phyloP scores from a whole-genome alignment of 2,329 filamentous ascomycete genomes.

The Penicillium psychrosexuale region DNA sequence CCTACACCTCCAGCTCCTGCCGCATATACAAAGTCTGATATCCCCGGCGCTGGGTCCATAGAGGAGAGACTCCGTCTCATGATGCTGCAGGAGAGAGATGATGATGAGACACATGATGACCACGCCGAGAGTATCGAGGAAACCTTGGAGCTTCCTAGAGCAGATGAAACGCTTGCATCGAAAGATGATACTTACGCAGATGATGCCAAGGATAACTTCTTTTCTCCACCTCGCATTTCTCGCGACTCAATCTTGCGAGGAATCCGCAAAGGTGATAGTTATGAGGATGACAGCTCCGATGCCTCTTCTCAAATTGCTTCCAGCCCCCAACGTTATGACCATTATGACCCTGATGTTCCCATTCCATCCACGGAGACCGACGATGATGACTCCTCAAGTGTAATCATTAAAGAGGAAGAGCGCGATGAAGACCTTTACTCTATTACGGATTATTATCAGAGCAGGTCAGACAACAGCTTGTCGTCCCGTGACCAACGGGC shows the following conservation, averaged over 20 bases:
- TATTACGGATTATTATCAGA: constrained; percentile 64
- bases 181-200: background rate
- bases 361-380: constrained; percentile 79
- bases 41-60: constrained; percentile 75
- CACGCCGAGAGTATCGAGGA: background rate
- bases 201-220: constrained; percentile 57
- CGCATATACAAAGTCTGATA: constrained; percentile 69
- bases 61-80: constrained; percentile 84
- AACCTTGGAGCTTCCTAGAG: constrained; percentile 1
- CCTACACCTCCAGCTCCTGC: constrained; percentile 69
- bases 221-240: constrained; percentile 72
- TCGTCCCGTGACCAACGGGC: constrained; percentile 29
- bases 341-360: constrained; percentile 81
- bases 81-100: constrained; percentile 67
- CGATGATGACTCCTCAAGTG: constrained; percentile 53
- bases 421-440: constrained; percentile 61
- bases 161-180: background rate
- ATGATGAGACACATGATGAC: constrained; percentile 22
- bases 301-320: constrained; percentile 61
- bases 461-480: constrained; percentile 38
- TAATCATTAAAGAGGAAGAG: constrained; percentile 65
- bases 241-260: constrained; percentile 89
- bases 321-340: constrained; percentile 56
- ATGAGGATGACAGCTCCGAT: constrained; percentile 60
- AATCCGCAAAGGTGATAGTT: constrained; percentile 65